These are phyloP conservation scores for Scalesia atractyloides DNA, from an alignment of 129 eudicot genomes.

Conservation along the genomic window DNA sequence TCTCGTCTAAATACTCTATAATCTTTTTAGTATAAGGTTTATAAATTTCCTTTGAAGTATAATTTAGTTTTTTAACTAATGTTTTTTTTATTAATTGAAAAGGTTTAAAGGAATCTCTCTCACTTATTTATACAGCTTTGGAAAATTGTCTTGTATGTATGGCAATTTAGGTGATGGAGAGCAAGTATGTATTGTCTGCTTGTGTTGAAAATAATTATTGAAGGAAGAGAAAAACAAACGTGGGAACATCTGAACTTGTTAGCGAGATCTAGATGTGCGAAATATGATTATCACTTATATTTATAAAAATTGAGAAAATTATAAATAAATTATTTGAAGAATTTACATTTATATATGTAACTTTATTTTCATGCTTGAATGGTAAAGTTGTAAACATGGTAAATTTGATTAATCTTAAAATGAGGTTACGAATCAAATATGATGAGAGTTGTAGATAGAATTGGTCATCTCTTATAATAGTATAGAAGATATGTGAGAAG, in stretches of 20 bases:
- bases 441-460: too few relatives aligned
- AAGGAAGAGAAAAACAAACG: conserved; percentile 31
- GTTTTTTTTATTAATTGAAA: neutral
- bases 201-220: conserved; percentile 21
- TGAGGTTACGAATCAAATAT: too few relatives aligned
- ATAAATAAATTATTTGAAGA: neutral
- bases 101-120: neutral
- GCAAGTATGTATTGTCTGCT: conserved; percentile 22
- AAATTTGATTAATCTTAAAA: neutral
- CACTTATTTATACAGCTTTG: conserved; percentile 10
- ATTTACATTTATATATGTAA: neutral
- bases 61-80: neutral
- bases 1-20: too few relatives aligned
- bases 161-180: conserved; percentile 12
- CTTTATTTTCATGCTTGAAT: neutral
- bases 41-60: neutral
- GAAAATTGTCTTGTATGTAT: conserved; percentile 17
- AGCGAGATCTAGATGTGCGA: neutral
- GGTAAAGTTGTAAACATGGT: neutral
- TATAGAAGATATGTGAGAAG: too few relatives aligned
- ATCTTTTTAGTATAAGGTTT: neutral
- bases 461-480: too few relatives aligned
- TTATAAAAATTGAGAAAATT: neutral
- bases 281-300: neutral
- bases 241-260: conserved; percentile 15